Evolutionary conservation across 371 early-diverging fungal genomes (phyloP).

Genomic region (Rhizopus delemar): DNA sequence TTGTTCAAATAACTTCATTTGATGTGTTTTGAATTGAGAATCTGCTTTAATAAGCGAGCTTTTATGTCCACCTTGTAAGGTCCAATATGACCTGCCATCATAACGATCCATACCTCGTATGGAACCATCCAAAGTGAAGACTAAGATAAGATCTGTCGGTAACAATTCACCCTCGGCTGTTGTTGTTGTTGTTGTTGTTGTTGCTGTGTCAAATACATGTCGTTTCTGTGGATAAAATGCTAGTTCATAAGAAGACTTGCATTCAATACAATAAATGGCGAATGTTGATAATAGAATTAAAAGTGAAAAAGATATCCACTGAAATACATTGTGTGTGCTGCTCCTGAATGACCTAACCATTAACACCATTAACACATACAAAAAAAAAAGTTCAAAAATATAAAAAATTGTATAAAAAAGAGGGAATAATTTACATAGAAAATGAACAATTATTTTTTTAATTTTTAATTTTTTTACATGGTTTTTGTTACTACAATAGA

Average conservation of each 20-base stretch:
- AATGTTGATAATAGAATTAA: conserved; percentile 25
- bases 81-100: conserved; percentile 40
- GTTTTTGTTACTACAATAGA: too few relatives aligned
- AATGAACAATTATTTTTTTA: too few relatives aligned
- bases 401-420: neutral
- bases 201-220: conserved; percentile 5
- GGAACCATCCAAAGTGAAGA: conserved; percentile 49
- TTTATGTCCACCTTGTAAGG: conserved; percentile 35
- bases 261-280: conserved; percentile 27
- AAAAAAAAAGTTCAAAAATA: neutral
- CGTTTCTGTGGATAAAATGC: conserved; percentile 10
- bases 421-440: too few relatives aligned
- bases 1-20: conserved; percentile 11
- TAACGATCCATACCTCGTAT: conserved; percentile 47
- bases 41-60: conserved; percentile 41
- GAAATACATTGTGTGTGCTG: conserved; percentile 18
- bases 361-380: conserved; percentile 21
- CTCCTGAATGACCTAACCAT: conserved; percentile 29
- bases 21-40: conserved; percentile 20
- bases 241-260: conserved; percentile 12
- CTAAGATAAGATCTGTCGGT: conserved; percentile 38
- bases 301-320: conserved; percentile 22
- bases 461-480: too few relatives aligned
- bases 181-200: neutral
- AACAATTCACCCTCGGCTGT: neutral